Evolutionary conservation across 2,329 filamentous ascomycete genomes (phyloP).

Genomic region (Rutstroemia sp.): DNA sequence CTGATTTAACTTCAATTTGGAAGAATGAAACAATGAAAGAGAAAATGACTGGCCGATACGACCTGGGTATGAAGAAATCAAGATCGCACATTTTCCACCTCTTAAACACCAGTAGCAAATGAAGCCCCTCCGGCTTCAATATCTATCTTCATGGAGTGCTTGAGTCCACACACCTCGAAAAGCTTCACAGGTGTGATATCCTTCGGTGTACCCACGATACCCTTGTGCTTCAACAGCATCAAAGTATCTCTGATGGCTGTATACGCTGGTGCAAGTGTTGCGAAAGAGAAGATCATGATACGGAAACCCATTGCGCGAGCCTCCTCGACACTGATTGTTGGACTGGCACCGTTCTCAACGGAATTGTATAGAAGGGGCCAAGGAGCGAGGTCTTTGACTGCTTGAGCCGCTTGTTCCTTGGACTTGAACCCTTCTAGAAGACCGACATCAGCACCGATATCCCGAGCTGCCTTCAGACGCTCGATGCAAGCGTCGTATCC

Average conservation of each 20-base stretch:
- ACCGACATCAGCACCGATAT: slow-evolving; percentile 50
- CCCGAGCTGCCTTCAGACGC: slow-evolving; percentile 42
- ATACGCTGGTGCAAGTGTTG: slow-evolving; percentile 41
- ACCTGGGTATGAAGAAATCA: not conserved
- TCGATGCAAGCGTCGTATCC: slow-evolving; percentile 50
- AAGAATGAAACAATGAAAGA: not conserved
- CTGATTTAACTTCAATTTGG: not conserved
- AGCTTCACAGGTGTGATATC: slow-evolving; percentile 40
- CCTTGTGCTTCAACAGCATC: slow-evolving; percentile 32
- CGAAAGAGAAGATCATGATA: slow-evolving; percentile 50
- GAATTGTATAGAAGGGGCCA: slow-evolving; percentile 49
- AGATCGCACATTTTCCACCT: not conserved
- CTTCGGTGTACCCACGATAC: slow-evolving; percentile 33
- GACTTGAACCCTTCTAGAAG: slow-evolving; percentile 52
- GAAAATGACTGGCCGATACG: not conserved
- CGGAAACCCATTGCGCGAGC: slow-evolving; percentile 49
- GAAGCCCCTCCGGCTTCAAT: slow-evolving; percentile 13
- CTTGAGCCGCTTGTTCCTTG: slow-evolving; percentile 39
- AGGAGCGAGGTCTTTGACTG: slow-evolving; percentile 40
- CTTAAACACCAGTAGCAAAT: slow-evolving; percentile 14
- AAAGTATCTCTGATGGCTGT: slow-evolving; percentile 35
- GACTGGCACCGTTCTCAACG: slow-evolving; percentile 49
- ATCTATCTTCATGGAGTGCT: slow-evolving; percentile 44
- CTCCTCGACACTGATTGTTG: slow-evolving; percentile 43
- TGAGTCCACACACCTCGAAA: slow-evolving; percentile 45